Percentiles rank a stretch among this genome's conserved stretches.
Conservation (phyloP, 2,329 filamentous ascomycete genomes). For the Zasmidium angulare region DNA sequence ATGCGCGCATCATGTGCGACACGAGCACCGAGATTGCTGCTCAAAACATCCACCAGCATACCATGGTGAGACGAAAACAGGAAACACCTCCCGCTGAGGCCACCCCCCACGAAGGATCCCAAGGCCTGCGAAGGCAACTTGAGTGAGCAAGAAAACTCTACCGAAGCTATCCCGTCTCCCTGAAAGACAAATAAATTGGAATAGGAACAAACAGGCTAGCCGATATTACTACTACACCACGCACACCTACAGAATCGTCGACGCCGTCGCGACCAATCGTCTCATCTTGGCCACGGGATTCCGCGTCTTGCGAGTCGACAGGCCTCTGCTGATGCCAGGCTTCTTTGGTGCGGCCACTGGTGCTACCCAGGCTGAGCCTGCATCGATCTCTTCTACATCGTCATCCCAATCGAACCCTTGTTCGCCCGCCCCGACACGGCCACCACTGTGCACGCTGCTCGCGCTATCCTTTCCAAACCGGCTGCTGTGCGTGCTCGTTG, state of each 20-base stretch:
- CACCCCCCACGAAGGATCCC: neutral
- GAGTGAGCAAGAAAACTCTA: neutral
- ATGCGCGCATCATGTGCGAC: neutral
- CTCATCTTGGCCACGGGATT: conserved; percentile 23
- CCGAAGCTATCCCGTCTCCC: neutral
- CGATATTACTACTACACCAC: neutral
- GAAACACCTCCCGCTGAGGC: neutral
- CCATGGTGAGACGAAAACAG: too few species aligned
- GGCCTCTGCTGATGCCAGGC: neutral
- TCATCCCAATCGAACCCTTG: conserved; percentile 20
- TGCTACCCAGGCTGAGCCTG: conserved; percentile 21
- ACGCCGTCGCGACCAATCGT: conserved; percentile 27
- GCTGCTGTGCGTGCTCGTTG: conserved; percentile 6
- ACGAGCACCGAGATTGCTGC: neutral
- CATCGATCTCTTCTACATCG: conserved; percentile 26
- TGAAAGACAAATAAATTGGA: conserved; percentile 1
- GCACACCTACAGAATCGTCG: conserved; percentile 18
- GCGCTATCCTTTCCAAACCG: neutral
- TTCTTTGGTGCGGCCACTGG: conserved; percentile 12
- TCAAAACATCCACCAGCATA: too few species aligned
- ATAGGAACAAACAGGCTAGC: neutral
- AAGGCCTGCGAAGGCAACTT: neutral
- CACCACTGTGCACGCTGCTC: conserved; percentile 1
- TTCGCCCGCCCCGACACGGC: neutral
- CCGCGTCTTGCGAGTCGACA: conserved; percentile 13